Percentiles rank a stretch among this genome's conserved stretches.
Evolutionary conservation across 768 basidiomycete genomes (phyloP).

Genomic region (Suillus decipiens): DNA sequence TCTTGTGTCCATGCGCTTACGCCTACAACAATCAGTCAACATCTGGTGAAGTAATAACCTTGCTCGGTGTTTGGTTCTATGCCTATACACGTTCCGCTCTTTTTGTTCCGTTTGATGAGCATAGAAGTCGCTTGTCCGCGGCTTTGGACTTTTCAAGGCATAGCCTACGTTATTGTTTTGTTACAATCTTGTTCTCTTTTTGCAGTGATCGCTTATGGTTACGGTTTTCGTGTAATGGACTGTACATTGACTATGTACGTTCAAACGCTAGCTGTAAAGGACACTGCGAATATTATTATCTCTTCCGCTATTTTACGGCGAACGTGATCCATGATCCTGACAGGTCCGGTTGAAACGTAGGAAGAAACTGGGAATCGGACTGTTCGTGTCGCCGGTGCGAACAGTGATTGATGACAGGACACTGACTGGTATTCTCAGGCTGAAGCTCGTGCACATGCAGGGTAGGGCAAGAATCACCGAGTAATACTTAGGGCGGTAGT

Average conservation of each 20-base stretch:
- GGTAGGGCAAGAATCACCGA: neutral
- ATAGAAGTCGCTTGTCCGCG: conserved; percentile 11
- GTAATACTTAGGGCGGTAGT: neutral
- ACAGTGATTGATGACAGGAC: neutral
- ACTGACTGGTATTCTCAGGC: neutral
- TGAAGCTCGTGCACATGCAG: neutral
- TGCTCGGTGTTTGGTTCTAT: neutral
- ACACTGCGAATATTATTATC: neutral
- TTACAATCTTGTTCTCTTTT: neutral
- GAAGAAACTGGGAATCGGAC: neutral
- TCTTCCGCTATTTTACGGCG: neutral
- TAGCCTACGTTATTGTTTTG: conserved; percentile 14
- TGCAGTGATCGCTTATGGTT: neutral
- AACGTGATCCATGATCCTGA: neutral
- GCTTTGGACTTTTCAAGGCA: neutral
- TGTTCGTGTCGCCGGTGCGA: neutral
- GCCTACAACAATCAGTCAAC: conserved; percentile 15
- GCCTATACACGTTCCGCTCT: conserved; percentile 18
- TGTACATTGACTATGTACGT: neutral
- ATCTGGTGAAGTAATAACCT: conserved; percentile 17
- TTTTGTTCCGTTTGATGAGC: conserved; percentile 15
- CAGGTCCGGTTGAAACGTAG: neutral
- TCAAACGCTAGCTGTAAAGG: neutral
- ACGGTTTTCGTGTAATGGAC: no score
- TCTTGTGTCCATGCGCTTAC: neutral